Conservation (phyloP, 805 yeast genomes). For the Wickerhamomyces pijperi region DNA sequence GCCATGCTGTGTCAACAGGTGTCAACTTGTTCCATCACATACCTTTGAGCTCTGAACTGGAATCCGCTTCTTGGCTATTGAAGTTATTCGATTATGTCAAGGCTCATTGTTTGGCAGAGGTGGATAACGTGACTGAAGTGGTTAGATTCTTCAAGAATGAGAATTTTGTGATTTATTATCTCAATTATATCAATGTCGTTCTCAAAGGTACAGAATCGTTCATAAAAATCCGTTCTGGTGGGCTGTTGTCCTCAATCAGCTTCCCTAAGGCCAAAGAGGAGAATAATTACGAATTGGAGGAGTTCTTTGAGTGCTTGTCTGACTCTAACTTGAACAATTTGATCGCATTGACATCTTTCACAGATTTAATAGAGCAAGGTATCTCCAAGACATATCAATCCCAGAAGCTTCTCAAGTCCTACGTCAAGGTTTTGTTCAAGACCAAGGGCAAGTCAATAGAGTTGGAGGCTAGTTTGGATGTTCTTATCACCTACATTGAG, state of each 20-base stretch:
- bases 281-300: constrained; percentile 20
- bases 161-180: constrained; percentile 10
- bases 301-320: constrained; percentile 21
- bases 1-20: constrained; percentile 4
- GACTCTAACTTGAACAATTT: constrained; percentile 4
- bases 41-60: constrained; percentile 13
- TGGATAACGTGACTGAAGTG: constrained; percentile 1
- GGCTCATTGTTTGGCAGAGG: not conserved
- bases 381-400: constrained; percentile 37
- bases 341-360: constrained; percentile 8
- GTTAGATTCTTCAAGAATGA: constrained; percentile 4
- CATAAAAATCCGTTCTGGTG: constrained; percentile 6
- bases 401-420: constrained; percentile 22
- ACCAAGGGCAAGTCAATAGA: constrained; percentile 11
- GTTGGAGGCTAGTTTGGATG: constrained; percentile 24
- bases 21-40: constrained; percentile 6
- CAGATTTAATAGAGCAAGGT: constrained; percentile 20
- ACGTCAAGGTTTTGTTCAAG: constrained; percentile 21
- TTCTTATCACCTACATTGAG: constrained; percentile 29
- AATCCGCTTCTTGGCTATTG: constrained; percentile 13
- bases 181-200: constrained; percentile 1
- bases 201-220: constrained; percentile 5
- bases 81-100: constrained; percentile 5
- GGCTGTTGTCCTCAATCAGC: constrained; percentile 15
- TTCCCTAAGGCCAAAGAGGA: constrained; percentile 36